phyloP scores from a whole-genome alignment of 306 rosid species.

The Dryas alaskensis region DNA sequence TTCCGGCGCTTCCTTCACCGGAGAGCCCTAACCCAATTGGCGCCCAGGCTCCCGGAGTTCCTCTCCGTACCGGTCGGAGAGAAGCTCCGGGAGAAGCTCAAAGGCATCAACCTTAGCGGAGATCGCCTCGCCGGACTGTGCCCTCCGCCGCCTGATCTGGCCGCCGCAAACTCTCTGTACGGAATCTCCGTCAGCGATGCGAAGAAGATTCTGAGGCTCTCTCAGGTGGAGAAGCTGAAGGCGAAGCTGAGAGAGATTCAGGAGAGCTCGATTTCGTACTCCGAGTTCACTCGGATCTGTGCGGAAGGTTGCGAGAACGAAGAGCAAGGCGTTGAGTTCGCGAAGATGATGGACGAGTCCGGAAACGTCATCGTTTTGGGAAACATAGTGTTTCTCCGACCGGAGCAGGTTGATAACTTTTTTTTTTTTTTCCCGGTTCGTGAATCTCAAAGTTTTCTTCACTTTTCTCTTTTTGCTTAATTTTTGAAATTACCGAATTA shows the following conservation, averaged over 20 bases:
- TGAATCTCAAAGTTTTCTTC: neutral
- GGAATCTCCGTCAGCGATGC: constrained; percentile 52
- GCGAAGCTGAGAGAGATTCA: constrained; percentile 46
- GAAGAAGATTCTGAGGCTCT: constrained; percentile 57
- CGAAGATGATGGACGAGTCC: constrained; percentile 61
- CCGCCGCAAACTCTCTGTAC: neutral
- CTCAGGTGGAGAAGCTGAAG: constrained; percentile 67
- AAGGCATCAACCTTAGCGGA: constrained; percentile 24
- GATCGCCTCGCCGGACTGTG: constrained; percentile 33
- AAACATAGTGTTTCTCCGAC: constrained; percentile 69
- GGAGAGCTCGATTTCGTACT: constrained; percentile 47
- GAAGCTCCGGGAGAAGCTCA: constrained; percentile 37
- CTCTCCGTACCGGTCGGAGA: constrained; percentile 58
- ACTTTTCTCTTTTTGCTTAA: neutral
- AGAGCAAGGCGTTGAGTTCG: constrained; percentile 60
- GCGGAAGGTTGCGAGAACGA: constrained; percentile 45
- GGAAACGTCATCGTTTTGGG: constrained; percentile 89
- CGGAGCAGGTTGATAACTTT: constrained; percentile 54
- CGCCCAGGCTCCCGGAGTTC: constrained; percentile 50
- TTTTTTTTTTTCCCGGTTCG: neutral
- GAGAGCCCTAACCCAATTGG: constrained; percentile 35
- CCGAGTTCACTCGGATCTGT: constrained; percentile 58
- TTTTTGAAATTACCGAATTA: neutral
- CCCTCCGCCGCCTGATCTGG: constrained; percentile 24
- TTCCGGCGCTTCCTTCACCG: constrained; percentile 55